A percentile compares a stretch with the other conserved stretches of the same genome.
Conservation (phyloP, 2,329 filamentous ascomycete species). For the Hypoxylon sp. region DNA sequence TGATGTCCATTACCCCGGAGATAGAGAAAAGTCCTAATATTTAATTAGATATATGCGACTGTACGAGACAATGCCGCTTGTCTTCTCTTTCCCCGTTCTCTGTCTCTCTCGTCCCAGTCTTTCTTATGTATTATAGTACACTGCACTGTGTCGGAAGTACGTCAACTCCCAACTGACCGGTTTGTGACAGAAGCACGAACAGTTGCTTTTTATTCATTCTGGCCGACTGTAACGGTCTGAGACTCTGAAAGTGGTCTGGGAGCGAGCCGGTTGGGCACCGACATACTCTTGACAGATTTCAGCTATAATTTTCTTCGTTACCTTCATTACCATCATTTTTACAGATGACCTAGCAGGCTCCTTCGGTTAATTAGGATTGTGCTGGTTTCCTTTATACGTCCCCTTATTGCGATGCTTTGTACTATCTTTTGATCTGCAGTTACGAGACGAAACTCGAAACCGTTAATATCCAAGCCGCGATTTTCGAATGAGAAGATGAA, state of each 20-base stretch:
- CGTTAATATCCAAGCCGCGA: constrained; percentile 8
- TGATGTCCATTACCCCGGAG: constrained; percentile 20
- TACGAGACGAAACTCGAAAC: constrained; percentile 21
- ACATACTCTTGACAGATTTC: constrained; percentile 8
- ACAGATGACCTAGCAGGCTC: constrained; percentile 1
- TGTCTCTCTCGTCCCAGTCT: constrained; percentile 12
- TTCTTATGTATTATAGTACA: constrained; percentile 22
- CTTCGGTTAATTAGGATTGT: constrained; percentile 4
- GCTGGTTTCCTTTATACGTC: constrained; percentile 13
- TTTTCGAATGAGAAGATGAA: constrained; percentile 1
- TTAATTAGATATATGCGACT: constrained; percentile 34
- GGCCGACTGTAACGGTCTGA: constrained; percentile 26
- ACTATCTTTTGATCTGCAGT: constrained; percentile 7
- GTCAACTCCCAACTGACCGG: constrained; percentile 15
- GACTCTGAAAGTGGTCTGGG: constrained; percentile 25
- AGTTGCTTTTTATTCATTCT: constrained; percentile 38
- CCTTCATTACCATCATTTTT: constrained; percentile 24
- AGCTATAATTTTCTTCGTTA: constrained; percentile 20
- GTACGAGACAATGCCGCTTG: constrained; percentile 4
- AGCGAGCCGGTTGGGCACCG: constrained; percentile 34
- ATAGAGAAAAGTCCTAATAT: constrained; percentile 26
- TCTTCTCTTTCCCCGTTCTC: constrained; percentile 16
- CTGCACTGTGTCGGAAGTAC: constrained; percentile 16
- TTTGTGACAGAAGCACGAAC: constrained; percentile 28
- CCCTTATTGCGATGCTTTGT: constrained; percentile 5